A percentile compares a stretch with the other conserved stretches of the same genome.
Evolutionary conservation across 305 asterid genomes (phyloP).

Genomic region (Fraxinus angustifolia): DNA sequence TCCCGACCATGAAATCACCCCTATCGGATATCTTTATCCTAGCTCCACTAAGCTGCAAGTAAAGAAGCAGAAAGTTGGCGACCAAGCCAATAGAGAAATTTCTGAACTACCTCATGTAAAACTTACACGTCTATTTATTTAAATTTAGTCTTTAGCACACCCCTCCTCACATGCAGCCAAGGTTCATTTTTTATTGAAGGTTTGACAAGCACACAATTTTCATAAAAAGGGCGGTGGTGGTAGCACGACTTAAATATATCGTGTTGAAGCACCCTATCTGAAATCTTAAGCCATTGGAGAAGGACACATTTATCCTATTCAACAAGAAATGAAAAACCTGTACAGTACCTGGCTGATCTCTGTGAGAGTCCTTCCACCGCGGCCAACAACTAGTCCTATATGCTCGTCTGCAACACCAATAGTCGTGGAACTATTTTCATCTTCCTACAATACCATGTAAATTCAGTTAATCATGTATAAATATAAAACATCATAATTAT

Average conservation of each 20-base stretch:
- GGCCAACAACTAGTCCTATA: constrained; percentile 82
- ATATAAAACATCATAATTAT: neutral
- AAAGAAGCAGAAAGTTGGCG: neutral
- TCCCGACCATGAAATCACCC: constrained; percentile 94
- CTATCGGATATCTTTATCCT: constrained; percentile 87
- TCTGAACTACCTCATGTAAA: neutral
- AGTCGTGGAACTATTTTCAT: constrained; percentile 58
- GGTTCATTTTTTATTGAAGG: neutral
- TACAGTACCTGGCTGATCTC: constrained; percentile 74
- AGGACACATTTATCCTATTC: neutral
- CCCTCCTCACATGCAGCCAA: neutral
- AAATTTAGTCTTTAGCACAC: neutral
- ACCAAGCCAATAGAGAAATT: neutral
- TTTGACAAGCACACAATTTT: neutral
- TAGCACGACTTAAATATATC: neutral
- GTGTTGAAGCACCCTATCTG: neutral
- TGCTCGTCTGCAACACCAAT: constrained; percentile 89
- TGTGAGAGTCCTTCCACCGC: constrained; percentile 71
- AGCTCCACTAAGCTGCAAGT: constrained; percentile 83
- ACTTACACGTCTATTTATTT: neutral
- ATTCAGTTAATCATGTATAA: constrained; percentile 9
- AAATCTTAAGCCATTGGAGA: neutral
- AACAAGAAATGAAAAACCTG: constrained; percentile 4
- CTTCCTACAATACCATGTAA: constrained; percentile 48
- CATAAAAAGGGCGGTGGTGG: neutral